Base-by-base conservation (phyloP, 208 protist species). In the Trypanosoma scelopori region DNA sequence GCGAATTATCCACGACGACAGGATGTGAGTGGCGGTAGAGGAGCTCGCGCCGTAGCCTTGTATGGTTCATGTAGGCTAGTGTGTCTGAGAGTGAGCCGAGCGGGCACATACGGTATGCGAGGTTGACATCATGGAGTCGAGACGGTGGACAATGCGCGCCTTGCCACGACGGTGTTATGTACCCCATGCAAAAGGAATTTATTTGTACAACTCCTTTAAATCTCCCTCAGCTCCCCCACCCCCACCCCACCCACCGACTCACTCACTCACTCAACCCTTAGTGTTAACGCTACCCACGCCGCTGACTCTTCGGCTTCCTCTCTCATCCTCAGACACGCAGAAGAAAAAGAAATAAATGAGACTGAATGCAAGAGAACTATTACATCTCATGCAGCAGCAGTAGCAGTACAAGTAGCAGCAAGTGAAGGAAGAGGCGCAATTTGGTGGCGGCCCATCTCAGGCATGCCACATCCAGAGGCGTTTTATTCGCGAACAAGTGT, bases 101-200 rank as follows among this genome's bases (percentile, higher is more conserved):
- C 23, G 78, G 78, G 5, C 68, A 23, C 23, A 78, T 47, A 12
- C 72, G 68, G 55, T 69, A 73, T 11, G 53, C 52, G 3, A 79
- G 43, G n/a, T 72, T 35, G 15, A 64, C 60, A 18, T 84, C 64
- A 55, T 74, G 56, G 13, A 70, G 28, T 27, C 62, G 25, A 5
- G 39, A 56, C 2, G 47, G 61, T 0, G 37, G 50, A 66, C 32
- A 28, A 23, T n/a, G 9, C 50, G 39, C 20, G 58, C 18, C 16
- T 28, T 56, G 35, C 65, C 53, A 55, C 1, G 15, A 25, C 30
- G 3, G 39, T 37, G 28, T 12, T 16, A 11, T 37, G 45, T 55
- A 45, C 6, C 35, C 15, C 59, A 71, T 50, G 16, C 42, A 37
- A n/a, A n/a, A n/a, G n/a, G n/a, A n/a, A n/a, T n/a, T n/a, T n/a